Evolutionary conservation across 257 asterid genomes (phyloP).

Genomic region (Paulownia fortunei): DNA sequence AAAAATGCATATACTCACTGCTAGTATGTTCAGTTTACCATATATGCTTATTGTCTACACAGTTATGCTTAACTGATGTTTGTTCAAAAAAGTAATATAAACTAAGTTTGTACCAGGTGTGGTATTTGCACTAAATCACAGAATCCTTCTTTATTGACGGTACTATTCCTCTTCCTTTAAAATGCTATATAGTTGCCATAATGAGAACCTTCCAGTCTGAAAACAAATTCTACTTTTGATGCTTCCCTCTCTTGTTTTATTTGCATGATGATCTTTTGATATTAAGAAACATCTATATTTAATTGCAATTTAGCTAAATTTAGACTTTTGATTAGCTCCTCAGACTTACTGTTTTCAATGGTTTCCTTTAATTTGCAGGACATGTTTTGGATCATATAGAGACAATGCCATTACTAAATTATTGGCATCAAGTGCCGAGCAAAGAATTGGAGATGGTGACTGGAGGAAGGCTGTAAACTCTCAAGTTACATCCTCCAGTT

Average conservation of each 20-base stretch:
- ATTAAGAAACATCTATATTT: background rate
- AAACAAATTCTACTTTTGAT: background rate
- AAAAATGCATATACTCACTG: background rate
- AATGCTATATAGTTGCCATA: background rate
- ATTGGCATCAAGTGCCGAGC: slow-evolving; percentile 19
- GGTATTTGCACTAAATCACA: background rate
- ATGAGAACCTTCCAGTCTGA: background rate
- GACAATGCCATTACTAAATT: slow-evolving; percentile 15
- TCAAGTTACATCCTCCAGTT: slow-evolving; percentile 11
- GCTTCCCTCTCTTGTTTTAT: background rate
- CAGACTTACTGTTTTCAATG: background rate
- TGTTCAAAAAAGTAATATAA: background rate
- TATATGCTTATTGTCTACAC: background rate
- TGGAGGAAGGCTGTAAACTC: slow-evolving; percentile 21
- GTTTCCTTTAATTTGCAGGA: slow-evolving; percentile 32
- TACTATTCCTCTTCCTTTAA: slow-evolving; percentile 2
- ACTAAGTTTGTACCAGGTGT: background rate
- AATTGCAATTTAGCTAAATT: background rate
- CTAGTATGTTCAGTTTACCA: background rate
- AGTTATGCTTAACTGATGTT: background rate
- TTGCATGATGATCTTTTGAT: background rate
- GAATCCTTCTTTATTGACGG: background rate
- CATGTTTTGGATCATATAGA: slow-evolving; percentile 17
- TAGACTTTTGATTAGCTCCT: too few species aligned
- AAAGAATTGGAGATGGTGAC: slow-evolving; percentile 26